Evolutionary conservation across 176 grass and related monocot species (phyloP), one percentile per base, ranked within the genome.

Genomic region (Oryza rufipogon): DNA sequence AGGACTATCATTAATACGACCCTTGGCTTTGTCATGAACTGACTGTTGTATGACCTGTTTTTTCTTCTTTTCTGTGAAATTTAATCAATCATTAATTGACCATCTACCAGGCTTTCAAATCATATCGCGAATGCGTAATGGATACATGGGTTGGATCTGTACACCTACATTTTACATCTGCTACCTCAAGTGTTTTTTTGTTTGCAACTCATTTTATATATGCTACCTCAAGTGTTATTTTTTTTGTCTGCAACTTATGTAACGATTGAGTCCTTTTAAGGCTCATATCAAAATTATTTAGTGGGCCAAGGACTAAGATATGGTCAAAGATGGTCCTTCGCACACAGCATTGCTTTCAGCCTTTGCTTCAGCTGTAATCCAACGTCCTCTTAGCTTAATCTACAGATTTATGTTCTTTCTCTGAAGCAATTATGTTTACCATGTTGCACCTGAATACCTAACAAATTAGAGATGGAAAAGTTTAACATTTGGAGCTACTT

Each of bases 341-440:
- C 65, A 69, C 25, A 46, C 16, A 48, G 10, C 5, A 1, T 61
- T 11, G 2, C 3, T 63, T 41, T 41, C 39, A 41, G 0, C 47
- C 23, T 89, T 80, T 20, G 7, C 19, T 74, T 70, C 16, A 17
- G 36, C n/a, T 80, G 28, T 16, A 63, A 71, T 56, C 66, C n/a
- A 16, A 39, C 34, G 25, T 45, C 36, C 2, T 66, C 1, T 26
- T 17, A 79, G 17, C 42, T 73, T 88, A 46, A 12, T 56, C 70
- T 42, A 14, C 83, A 34, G 7, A 66, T 63, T 42, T 22, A 14
- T 74, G 56, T 11, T 64, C 17, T 56, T 70, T 68, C 11, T 15
- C 38, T 80, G 17, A 58, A 33, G 13, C 34, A 36, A 48, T 12
- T 83, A 22, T 34, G 34, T 73, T 19, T 48, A 61, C 1, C 41